Evolutionary conservation across 2,329 filamentous ascomycete species (phyloP), one percentile per base, ranked within the genome.

Genomic region (Knoxdaviesia proteae): DNA sequence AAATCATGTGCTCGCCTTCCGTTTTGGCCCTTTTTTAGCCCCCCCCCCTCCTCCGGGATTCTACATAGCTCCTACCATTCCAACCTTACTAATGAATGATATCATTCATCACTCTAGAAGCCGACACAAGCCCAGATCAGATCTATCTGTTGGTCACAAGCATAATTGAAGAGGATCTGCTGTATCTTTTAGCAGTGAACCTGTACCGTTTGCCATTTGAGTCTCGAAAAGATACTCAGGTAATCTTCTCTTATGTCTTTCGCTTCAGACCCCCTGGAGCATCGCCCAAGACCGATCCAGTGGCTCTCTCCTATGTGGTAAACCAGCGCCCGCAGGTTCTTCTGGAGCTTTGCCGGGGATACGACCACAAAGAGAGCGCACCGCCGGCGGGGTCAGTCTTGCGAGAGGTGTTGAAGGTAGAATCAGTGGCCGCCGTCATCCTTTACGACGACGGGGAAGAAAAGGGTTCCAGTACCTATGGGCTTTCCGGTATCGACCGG

Each of bases 191-290:
- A 45, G 84, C 88, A 20, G 70, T 78, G 47, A 80, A 80, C 55
- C 80, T 98, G 39, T 77, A 84, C 60, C 74, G 79, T 42, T 71
- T 98, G 5, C 86, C 88, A 0, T 98, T 98, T 64, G 90, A 98
- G 64, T 84, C 87, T 35, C 79, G 88, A 54, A 96, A 94, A 65
- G 88, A 94, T 56, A 83, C 84, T 8, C 88, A 94, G 58, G 83
- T 90, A 48, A 90, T 94, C 56, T 90, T 96, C 63, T 94, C 86
- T 36, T 90, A 88, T 58, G 81, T 92, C 50, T 84, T 94, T 57
- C 83, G 87, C 49, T 94, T 90, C 66, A 82, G 83, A 49, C 80
- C 80, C 5, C 67, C 74, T 37, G 73, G 71, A 38, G 72, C 71
- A 2, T 74, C 77, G 20, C 67, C 71, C 8, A 75, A 77, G 53